phyloP scores from a whole-genome alignment of 352 stramenopile species.

The Vaucheria bursata region DNA sequence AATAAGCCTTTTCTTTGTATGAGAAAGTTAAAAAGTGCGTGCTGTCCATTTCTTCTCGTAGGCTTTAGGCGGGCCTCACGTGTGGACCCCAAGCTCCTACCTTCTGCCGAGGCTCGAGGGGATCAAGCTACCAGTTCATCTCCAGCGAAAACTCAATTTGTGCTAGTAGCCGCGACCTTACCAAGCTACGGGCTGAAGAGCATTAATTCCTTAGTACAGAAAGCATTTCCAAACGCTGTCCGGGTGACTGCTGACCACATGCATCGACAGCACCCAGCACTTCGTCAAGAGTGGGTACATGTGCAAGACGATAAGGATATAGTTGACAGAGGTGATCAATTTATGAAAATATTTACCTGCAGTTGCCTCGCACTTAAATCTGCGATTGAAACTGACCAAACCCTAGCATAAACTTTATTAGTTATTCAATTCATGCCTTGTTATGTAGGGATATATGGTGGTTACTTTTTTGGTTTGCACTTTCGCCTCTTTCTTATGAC shows the following conservation, averaged over 20 bases:
- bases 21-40: too few species aligned
- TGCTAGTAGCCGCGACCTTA: slow-evolving; percentile 47
- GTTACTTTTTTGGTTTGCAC: too few species aligned
- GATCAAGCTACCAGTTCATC: too few species aligned
- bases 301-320: neutral
- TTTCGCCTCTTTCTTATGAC: too few species aligned
- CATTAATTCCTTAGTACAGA: slow-evolving; percentile 39
- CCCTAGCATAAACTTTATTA: neutral
- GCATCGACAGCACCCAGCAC: slow-evolving; percentile 41
- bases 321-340: neutral
- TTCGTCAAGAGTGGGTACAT: slow-evolving; percentile 30
- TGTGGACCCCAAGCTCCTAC: slow-evolving; percentile 1
- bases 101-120: neutral
- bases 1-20: too few species aligned
- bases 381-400: neutral
- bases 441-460: neutral
- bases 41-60: too few species aligned
- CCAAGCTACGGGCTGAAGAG: slow-evolving; percentile 47
- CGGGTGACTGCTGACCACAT: slow-evolving; percentile 39
- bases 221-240: slow-evolving; percentile 22
- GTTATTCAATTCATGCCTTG: neutral
- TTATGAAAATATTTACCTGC: neutral
- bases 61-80: neutral
- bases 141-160: neutral
- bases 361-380: neutral